Evolutionary conservation across 2,329 filamentous ascomycete genomes (phyloP), one percentile per base, ranked within the genome.

Genomic region (Stachybotrys echinatus): DNA sequence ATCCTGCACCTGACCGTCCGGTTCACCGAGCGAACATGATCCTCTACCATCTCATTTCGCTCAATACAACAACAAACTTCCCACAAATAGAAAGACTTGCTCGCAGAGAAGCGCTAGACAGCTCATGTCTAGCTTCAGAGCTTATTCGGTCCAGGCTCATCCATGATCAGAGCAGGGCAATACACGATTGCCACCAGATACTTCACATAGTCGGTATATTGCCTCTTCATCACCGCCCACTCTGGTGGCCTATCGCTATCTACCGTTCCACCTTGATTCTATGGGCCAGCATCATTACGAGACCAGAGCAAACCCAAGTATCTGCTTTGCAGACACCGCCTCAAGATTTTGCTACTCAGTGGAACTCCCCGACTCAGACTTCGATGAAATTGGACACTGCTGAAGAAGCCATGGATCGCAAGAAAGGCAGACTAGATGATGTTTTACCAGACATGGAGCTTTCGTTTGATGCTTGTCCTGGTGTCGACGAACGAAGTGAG

Each of bases 181-280:
- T 85, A 46, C 83, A 83, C 64, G 85, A 88, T 62, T 83, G 80
- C 53, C 84, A 84, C 1, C 85, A 89, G 65, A 76, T 88, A 4
- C 68, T 87, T 42, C 75, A 82, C 4, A 72, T 87, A 12, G 66
- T 88, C 38, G 73, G 78, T 6, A 69, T 71, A 14, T 87, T 88
- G 77, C 75, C 80, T 2, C 68, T 70, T 23, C 77, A 81, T 45
- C 73, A 79, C 3, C 77, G 83, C 20, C 85, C 85, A 6, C 79
- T 76, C 37, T 89, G 85, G 85, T 89, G 85, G 85, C 72, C 82
- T n/a, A 79, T 76, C 2, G 85, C 84, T 3, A 70, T 88, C 39
- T 88, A 89, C 62, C 81, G 86, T n/a, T 84, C 77, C 2, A 76
- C 76, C 4, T 68, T 87, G 50, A 76, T 84, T 39, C 69, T 85